These are phyloP conservation scores for Talaromyces rugulosus DNA, from an alignment of 2,329 filamentous ascomycete species.

Conservation along the genomic window DNA sequence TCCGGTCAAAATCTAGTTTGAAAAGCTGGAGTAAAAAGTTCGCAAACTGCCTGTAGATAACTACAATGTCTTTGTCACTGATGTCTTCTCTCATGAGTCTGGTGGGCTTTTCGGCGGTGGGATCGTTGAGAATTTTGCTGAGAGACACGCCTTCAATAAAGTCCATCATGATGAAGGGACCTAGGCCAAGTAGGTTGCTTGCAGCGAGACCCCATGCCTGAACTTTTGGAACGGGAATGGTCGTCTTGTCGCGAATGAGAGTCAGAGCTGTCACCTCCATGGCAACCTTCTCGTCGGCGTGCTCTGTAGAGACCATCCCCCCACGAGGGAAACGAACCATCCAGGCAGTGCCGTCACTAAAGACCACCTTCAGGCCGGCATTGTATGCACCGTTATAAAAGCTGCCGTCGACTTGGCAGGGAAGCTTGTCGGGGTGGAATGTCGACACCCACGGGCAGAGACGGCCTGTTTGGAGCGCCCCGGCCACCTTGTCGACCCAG, in stretches of 20 bases:
- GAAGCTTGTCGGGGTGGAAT: slow-evolving; percentile 30
- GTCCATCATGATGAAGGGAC: slow-evolving; percentile 7
- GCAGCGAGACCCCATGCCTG: not conserved
- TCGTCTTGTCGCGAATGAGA: not conserved
- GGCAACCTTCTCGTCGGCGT: slow-evolving; percentile 16
- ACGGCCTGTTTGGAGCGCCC: not conserved
- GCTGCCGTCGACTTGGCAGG: slow-evolving; percentile 26
- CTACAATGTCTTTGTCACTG: not conserved
- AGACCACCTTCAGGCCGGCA: slow-evolving; percentile 30
- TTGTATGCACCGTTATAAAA: slow-evolving; percentile 32
- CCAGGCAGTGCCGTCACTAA: slow-evolving; percentile 24
- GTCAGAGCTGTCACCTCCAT: not conserved
- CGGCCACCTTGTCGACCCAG: slow-evolving; percentile 6
- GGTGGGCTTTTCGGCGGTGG: not conserved
- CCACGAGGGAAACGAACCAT: slow-evolving; percentile 28
- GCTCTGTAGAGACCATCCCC: slow-evolving; percentile 24
- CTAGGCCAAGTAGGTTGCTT: not conserved
- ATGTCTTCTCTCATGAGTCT: slow-evolving; percentile 6
- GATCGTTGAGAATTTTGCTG: not conserved
- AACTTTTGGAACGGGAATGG: not conserved
- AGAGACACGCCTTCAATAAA: not conserved
- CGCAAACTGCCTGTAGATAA: slow-evolving; percentile 1
- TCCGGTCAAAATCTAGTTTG: not conserved
- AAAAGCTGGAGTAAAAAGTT: slow-evolving; percentile 3
- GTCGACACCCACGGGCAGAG: slow-evolving; percentile 27